Conservation (phyloP, 768 basidiomycete genomes). For the Lanmaoa pseudosensibilis region DNA sequence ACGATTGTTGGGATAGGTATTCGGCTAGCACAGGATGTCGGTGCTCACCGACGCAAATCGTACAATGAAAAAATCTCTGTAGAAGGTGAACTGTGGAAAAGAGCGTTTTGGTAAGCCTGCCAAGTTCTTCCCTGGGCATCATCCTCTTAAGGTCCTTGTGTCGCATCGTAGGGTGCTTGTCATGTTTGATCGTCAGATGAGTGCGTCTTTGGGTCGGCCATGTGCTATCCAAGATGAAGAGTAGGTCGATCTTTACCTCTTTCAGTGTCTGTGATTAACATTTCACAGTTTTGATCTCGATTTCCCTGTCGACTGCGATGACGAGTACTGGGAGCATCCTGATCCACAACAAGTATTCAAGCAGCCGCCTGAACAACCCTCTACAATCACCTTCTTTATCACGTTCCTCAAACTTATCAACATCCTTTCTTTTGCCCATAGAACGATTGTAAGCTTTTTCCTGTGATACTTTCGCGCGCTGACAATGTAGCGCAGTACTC, state of each 20-base stretch:
- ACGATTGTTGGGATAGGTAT: slow-evolving; percentile 61
- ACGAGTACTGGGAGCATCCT: slow-evolving; percentile 61
- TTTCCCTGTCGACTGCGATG: slow-evolving; percentile 63
- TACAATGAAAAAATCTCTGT: slow-evolving; percentile 33
- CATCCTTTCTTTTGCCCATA: slow-evolving; percentile 59
- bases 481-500: slow-evolving; percentile 52
- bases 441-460: slow-evolving; percentile 52
- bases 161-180: slow-evolving; percentile 30
- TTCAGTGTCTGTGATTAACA: background rate
- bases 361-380: slow-evolving; percentile 64
- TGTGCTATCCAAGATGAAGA: slow-evolving; percentile 71
- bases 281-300: slow-evolving; percentile 57
- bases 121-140: background rate
- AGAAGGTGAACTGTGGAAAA: slow-evolving; percentile 63
- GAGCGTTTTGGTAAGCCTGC: slow-evolving; percentile 44
- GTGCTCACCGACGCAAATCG: slow-evolving; percentile 48
- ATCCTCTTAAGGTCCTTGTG: background rate
- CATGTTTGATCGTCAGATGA: slow-evolving; percentile 32
- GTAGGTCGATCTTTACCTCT: slow-evolving; percentile 37
- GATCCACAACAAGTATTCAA: slow-evolving; percentile 52
- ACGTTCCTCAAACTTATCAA: slow-evolving; percentile 56
- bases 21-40: slow-evolving; percentile 58
- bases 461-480: background rate
- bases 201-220: slow-evolving; percentile 61
- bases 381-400: slow-evolving; percentile 52